A percentile compares a stretch with the other conserved stretches of the same genome.
phyloP scores from a whole-genome alignment of 2,329 filamentous ascomycete genomes.

The Colletotrichum coccodes region DNA sequence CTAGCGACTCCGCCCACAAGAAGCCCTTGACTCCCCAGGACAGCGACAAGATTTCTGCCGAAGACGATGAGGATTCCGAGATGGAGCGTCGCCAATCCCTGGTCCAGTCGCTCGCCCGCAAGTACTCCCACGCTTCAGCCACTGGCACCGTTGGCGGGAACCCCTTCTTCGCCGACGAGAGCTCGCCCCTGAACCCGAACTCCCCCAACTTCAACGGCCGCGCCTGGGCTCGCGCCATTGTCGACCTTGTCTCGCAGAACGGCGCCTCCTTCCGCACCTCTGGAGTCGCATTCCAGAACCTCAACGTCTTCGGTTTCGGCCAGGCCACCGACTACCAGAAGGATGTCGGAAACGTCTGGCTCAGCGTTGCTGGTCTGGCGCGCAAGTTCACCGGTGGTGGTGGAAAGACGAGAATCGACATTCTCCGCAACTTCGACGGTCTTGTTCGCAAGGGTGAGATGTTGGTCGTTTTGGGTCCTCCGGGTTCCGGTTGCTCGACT shows the following conservation, averaged over 20 bases:
- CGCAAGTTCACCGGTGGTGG: slow-evolving; percentile 63
- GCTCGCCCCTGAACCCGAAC: slow-evolving; percentile 64
- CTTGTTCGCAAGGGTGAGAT: slow-evolving; percentile 78
- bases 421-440: slow-evolving; percentile 74
- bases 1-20: slow-evolving; percentile 37
- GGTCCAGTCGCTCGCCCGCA: slow-evolving; percentile 66
- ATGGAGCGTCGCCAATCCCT: slow-evolving; percentile 61
- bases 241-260: slow-evolving; percentile 60
- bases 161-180: slow-evolving; percentile 60
- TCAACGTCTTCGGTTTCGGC: slow-evolving; percentile 76
- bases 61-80: slow-evolving; percentile 53
- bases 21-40: slow-evolving; percentile 27
- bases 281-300: slow-evolving; percentile 73
- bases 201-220: slow-evolving; percentile 64
- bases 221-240: slow-evolving; percentile 70
- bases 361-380: slow-evolving; percentile 56
- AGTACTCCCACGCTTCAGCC: slow-evolving; percentile 61
- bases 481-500: slow-evolving; percentile 82
- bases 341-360: slow-evolving; percentile 70
- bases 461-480: slow-evolving; percentile 79
- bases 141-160: slow-evolving; percentile 50
- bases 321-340: slow-evolving; percentile 77
- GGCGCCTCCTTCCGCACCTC: slow-evolving; percentile 68
- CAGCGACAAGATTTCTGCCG: slow-evolving; percentile 42
- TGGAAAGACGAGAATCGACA: slow-evolving; percentile 70